These are phyloP conservation scores for Monilinia aucupariae DNA, from an alignment of 2,329 filamentous ascomycete genomes.

Conservation along the genomic window DNA sequence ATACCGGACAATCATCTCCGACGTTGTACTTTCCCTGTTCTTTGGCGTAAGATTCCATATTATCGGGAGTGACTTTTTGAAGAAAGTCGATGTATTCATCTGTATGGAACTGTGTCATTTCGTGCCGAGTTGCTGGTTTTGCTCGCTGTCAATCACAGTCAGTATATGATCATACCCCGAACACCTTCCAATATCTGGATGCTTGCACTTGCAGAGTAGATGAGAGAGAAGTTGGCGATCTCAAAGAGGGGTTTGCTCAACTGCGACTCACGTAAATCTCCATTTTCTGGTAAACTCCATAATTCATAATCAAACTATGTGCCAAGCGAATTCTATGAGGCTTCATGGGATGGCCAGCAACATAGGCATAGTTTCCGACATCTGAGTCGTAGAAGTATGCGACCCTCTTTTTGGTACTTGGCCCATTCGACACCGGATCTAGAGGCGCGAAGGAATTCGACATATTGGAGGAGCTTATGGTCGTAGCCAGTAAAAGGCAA, in stretches of 20 bases:
- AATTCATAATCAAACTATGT: conserved; percentile 93
- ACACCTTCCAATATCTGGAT: background rate
- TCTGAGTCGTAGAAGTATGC: conserved; percentile 99
- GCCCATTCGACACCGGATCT: conserved; percentile 43
- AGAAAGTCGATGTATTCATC: conserved; percentile 95
- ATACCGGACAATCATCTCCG: conserved; percentile 94
- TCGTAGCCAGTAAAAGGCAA: conserved; percentile 3
- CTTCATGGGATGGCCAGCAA: conserved; percentile 97
- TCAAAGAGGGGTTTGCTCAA: background rate
- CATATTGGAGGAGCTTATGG: conserved; percentile 24
- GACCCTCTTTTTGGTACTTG: conserved; percentile 68
- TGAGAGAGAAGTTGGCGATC: background rate
- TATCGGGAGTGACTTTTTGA: conserved; percentile 92
- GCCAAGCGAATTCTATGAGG: conserved; percentile 92
- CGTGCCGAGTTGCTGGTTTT: conserved; percentile 80
- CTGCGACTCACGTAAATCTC: conserved; percentile 74
- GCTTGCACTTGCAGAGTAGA: background rate
- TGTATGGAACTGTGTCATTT: conserved; percentile 92
- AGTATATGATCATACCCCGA: conserved; percentile 2
- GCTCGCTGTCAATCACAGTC: conserved; percentile 52
- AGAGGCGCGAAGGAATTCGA: conserved; percentile 44
- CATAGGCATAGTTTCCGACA: conserved; percentile 97
- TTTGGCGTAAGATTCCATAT: conserved; percentile 89
- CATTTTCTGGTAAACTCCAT: conserved; percentile 94
- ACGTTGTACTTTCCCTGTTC: conserved; percentile 94